Evolutionary conservation across 1,284 basidiomycete species (phyloP).

Genomic region (Sutorius eximius): DNA sequence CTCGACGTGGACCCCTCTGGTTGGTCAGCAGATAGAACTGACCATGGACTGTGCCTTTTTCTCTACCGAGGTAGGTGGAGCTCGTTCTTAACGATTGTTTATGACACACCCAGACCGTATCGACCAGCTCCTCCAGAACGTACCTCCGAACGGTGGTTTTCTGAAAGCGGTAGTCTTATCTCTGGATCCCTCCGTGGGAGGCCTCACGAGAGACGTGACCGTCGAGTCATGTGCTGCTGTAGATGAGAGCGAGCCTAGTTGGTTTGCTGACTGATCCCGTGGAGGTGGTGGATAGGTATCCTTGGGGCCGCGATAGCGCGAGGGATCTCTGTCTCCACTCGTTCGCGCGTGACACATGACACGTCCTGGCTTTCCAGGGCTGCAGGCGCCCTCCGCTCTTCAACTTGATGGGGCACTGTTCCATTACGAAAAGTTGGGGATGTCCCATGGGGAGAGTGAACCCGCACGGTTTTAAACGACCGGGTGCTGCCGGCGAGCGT

Average conservation of each 20-base stretch:
- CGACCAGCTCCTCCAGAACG: slow-evolving; percentile 36
- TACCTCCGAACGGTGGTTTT: slow-evolving; percentile 39
- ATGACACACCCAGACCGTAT: background rate
- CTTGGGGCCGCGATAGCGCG: no score
- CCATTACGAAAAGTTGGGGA: no score
- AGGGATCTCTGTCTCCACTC: no score
- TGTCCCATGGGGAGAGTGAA: no score
- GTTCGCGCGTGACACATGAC: no score
- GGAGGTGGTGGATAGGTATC: no score
- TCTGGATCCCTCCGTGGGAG: slow-evolving; percentile 41
- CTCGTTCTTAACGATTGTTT: slow-evolving; percentile 25
- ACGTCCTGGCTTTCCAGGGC: no score
- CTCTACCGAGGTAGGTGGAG: background rate
- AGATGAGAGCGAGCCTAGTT: no score
- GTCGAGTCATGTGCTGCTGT: background rate
- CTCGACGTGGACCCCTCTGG: slow-evolving; percentile 14
- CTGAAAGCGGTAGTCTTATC: slow-evolving; percentile 14
- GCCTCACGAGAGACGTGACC: background rate
- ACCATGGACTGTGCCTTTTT: background rate
- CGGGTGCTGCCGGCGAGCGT: background rate
- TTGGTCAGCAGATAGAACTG: background rate
- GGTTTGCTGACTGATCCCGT: no score
- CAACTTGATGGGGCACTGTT: no score
- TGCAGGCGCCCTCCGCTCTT: no score
- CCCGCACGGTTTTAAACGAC: no score